These are phyloP conservation scores for Musa troglodytarum DNA, from an alignment of 176 grass and related monocot species.

Conservation along the genomic window DNA sequence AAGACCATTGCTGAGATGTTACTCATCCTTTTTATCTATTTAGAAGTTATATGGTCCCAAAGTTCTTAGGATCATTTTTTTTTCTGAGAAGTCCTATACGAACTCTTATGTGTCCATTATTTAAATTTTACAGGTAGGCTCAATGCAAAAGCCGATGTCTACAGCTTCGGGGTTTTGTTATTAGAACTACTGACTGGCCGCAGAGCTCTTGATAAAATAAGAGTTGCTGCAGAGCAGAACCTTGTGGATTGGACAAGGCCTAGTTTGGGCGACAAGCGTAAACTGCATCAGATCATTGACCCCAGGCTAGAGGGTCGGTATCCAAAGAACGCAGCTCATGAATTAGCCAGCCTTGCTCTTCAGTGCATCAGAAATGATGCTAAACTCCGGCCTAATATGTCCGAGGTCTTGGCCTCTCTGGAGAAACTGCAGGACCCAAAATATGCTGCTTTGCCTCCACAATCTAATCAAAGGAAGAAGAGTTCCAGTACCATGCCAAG, in stretches of 20 bases:
- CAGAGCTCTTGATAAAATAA: neutral
- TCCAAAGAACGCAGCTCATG: constrained; percentile 1
- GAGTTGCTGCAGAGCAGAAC: neutral
- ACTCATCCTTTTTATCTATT: no score
- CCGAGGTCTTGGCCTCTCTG: neutral
- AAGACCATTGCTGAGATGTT: no score
- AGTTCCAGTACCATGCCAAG: neutral
- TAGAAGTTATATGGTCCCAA: no score
- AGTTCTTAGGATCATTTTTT: no score
- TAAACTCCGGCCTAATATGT: neutral
- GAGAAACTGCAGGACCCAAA: constrained; percentile 1
- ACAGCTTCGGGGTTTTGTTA: constrained; percentile 3
- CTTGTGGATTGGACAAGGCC: neutral
- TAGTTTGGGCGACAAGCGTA: neutral
- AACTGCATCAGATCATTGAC: neutral
- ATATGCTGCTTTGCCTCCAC: neutral
- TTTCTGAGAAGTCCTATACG: no score
- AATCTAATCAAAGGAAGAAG: neutral
- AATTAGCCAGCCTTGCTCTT: neutral
- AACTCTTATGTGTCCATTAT: no score
- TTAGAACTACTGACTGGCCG: neutral
- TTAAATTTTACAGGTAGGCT: neutral
- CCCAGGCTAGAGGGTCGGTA: neutral
- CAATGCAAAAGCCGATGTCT: neutral
- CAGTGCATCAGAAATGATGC: neutral